Conservation (phyloP, 495 filamentous ascomycete species). For the Penicillium steckii region DNA sequence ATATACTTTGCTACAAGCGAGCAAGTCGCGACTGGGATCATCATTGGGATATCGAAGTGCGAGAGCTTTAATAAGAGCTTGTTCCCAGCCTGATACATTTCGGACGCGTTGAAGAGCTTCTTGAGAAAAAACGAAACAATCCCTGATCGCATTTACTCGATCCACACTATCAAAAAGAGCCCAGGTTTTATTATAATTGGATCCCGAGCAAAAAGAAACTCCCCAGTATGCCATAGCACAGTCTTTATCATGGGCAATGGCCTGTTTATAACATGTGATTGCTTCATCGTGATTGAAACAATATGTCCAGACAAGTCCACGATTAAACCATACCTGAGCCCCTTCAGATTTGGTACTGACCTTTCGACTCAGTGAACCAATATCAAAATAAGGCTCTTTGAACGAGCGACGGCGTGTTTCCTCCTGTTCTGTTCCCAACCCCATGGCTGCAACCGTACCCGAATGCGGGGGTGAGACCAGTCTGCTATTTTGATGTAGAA, state of each 20-base stretch:
- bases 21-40: slow-evolving; percentile 34
- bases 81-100: slow-evolving; percentile 38
- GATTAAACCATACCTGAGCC: slow-evolving; percentile 60
- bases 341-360: slow-evolving; percentile 43
- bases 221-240: slow-evolving; percentile 70
- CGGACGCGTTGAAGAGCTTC: slow-evolving; percentile 32
- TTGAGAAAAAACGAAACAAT: slow-evolving; percentile 35
- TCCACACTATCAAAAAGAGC: slow-evolving; percentile 55
- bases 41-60: slow-evolving; percentile 47
- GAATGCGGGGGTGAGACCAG: neutral
- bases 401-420: neutral
- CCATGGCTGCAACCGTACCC: neutral
- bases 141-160: slow-evolving; percentile 33
- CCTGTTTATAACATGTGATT: slow-evolving; percentile 56
- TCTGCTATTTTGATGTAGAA: neutral
- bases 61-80: slow-evolving; percentile 53
- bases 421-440: neutral
- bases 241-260: slow-evolving; percentile 46
- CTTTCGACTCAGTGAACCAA: slow-evolving; percentile 49
- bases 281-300: slow-evolving; percentile 66
- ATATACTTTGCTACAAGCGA: slow-evolving; percentile 49
- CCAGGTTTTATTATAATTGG: slow-evolving; percentile 74
- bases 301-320: slow-evolving; percentile 62
- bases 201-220: slow-evolving; percentile 57
- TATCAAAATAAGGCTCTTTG: slow-evolving; percentile 47